Conservation (phyloP, 2,329 filamentous ascomycete species). For the Zarea fungicola region DNA sequence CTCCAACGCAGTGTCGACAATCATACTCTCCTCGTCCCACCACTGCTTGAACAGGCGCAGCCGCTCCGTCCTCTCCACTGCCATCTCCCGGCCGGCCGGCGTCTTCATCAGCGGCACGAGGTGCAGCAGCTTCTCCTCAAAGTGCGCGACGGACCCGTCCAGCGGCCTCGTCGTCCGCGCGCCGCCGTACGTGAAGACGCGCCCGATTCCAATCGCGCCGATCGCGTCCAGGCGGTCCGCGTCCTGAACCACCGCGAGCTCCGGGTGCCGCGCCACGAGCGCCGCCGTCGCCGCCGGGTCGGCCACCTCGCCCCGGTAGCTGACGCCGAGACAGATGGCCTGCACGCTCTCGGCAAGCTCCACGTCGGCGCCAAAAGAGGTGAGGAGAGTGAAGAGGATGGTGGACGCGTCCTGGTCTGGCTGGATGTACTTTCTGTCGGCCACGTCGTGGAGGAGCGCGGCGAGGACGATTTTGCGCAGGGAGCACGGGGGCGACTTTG, state of each 20-base stretch:
- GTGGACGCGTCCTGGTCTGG: slow-evolving; percentile 52
- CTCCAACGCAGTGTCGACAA: no score
- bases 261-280: slow-evolving; percentile 56
- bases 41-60: slow-evolving; percentile 49
- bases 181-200: slow-evolving; percentile 54
- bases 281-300: slow-evolving; percentile 53
- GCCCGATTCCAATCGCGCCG: slow-evolving; percentile 76
- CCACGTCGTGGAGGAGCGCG: slow-evolving; percentile 78
- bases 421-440: slow-evolving; percentile 73
- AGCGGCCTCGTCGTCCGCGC: slow-evolving; percentile 58
- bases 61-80: slow-evolving; percentile 47
- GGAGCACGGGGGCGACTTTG: slow-evolving; percentile 1
- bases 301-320: slow-evolving; percentile 65
- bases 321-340: slow-evolving; percentile 69
- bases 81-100: slow-evolving; percentile 46
- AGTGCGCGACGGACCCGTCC: slow-evolving; percentile 65
- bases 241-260: slow-evolving; percentile 74
- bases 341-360: slow-evolving; percentile 63
- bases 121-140: slow-evolving; percentile 67
- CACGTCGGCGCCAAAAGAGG: slow-evolving; percentile 50
- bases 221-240: slow-evolving; percentile 87
- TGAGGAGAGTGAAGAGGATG: slow-evolving; percentile 50
- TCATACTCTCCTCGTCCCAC: slow-evolving; percentile 41
- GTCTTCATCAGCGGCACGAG: slow-evolving; percentile 64
- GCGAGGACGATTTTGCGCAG: slow-evolving; percentile 58